Percentiles rank a stretch among this genome's conserved stretches.
Evolutionary conservation across 345 rosid species (phyloP).

Genomic region (Citrus unshiu): DNA sequence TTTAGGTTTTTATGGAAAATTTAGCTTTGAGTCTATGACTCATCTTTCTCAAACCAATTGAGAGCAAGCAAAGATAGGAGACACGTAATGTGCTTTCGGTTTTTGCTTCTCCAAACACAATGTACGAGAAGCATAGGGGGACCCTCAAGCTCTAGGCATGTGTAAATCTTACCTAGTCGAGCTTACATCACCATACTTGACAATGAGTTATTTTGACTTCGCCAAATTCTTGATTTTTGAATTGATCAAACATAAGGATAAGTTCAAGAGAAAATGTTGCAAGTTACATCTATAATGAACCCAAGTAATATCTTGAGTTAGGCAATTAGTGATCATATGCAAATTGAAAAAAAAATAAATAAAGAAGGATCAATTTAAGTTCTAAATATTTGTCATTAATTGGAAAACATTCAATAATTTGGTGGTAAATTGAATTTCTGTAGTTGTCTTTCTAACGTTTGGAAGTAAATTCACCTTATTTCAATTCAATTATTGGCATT

Average conservation of each 20-base stretch:
- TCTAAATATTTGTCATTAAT: neutral
- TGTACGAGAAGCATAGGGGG: neutral
- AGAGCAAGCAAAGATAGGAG: neutral
- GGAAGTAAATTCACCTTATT: too few relatives aligned
- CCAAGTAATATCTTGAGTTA: too few relatives aligned
- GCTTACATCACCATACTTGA: neutral
- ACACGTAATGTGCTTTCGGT: constrained; percentile 1
- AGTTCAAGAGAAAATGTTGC: neutral
- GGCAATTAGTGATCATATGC: neutral
- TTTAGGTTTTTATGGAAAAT: constrained; percentile 17
- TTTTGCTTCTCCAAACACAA: constrained; percentile 2
- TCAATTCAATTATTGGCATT: neutral
- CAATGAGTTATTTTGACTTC: neutral
- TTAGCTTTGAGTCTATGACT: neutral
- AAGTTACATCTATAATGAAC: neutral
- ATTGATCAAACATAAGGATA: neutral
- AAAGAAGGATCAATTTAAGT: neutral
- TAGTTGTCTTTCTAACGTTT: too few relatives aligned
- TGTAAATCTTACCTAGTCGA: neutral
- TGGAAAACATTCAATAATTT: neutral
- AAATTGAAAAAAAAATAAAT: neutral
- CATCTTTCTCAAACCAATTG: neutral
- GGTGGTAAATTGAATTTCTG: too few relatives aligned
- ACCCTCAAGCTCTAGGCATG: neutral
- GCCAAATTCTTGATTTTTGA: neutral